These are phyloP conservation scores for Westerdykella aurantiaca DNA, from an alignment of 2,329 filamentous ascomycete genomes.

Conservation along the genomic window DNA sequence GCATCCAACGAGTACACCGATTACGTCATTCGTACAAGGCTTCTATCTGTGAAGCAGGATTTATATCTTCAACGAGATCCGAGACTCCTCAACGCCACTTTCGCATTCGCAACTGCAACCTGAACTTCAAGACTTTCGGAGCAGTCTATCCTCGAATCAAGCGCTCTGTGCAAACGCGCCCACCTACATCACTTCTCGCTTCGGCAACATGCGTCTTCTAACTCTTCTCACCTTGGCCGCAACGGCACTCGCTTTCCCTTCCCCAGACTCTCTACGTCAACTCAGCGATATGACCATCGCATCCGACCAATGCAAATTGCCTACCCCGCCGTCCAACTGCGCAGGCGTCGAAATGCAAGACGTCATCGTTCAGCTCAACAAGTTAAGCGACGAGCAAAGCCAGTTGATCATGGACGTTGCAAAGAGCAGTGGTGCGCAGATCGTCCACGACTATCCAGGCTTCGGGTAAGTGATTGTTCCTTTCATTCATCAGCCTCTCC, in stretches of 20 bases:
- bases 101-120: too few relatives aligned
- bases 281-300: too few relatives aligned
- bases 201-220: slow-evolving; percentile 4
- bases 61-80: too few relatives aligned
- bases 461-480: slow-evolving; percentile 10
- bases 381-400: slow-evolving; percentile 1
- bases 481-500: too few relatives aligned
- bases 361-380: slow-evolving; percentile 12
- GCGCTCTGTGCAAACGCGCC: background rate
- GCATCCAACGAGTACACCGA: too few relatives aligned
- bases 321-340: slow-evolving; percentile 4
- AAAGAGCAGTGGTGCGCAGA: slow-evolving; percentile 8
- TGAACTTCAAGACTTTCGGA: too few relatives aligned
- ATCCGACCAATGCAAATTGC: too few relatives aligned
- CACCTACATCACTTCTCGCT: background rate
- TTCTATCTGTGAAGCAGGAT: too few relatives aligned
- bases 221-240: slow-evolving; percentile 2
- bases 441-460: slow-evolving; percentile 6
- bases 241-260: background rate
- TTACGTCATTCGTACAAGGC: too few relatives aligned
- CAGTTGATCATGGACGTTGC: slow-evolving; percentile 9
- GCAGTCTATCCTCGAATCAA: too few relatives aligned
- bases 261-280: background rate
- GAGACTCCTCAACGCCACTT: too few relatives aligned
- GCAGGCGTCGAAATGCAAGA: slow-evolving; percentile 9